Conservation (phyloP, 1,284 basidiomycete genomes). For the Malassezia nana region DNA sequence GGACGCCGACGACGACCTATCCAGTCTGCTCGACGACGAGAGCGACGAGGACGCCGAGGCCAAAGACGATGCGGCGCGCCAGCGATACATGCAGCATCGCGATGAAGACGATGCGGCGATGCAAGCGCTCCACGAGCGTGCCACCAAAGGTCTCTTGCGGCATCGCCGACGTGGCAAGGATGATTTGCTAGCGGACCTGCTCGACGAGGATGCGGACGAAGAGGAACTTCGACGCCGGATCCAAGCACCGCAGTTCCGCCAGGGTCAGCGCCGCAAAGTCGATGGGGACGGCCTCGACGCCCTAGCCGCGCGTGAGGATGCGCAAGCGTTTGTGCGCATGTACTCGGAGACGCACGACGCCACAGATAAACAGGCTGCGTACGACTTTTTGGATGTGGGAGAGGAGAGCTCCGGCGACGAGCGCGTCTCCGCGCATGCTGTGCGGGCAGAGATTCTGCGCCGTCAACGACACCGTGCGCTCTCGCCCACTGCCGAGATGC, state of each 20-base stretch:
- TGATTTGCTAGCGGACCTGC: constrained; percentile 27
- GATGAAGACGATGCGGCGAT: constrained; percentile 31
- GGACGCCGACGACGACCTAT: constrained; percentile 34
- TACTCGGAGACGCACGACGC: constrained; percentile 29
- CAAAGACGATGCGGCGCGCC: constrained; percentile 31
- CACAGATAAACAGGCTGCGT: constrained; percentile 24
- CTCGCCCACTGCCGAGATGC: not conserved
- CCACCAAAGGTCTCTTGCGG: constrained; percentile 27
- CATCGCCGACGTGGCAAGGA: constrained; percentile 22
- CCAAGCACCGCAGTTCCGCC: constrained; percentile 21
- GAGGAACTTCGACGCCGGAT: constrained; percentile 26
- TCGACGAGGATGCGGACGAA: constrained; percentile 44
- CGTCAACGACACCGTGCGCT: not conserved
- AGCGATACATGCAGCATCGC: constrained; percentile 30
- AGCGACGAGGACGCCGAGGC: constrained; percentile 34
- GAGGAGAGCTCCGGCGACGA: constrained; percentile 18
- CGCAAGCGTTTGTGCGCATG: constrained; percentile 29
- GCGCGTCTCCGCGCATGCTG: constrained; percentile 7
- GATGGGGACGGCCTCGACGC: constrained; percentile 34
- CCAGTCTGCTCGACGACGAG: constrained; percentile 38
- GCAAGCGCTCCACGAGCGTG: constrained; percentile 34
- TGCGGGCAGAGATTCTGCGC: constrained; percentile 11
- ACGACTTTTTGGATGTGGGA: constrained; percentile 24
- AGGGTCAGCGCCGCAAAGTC: constrained; percentile 28
- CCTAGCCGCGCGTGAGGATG: constrained; percentile 28